Base-by-base conservation (phyloP, 176 grass and related monocot genomes). In the Hordeum vulgare region DNA sequence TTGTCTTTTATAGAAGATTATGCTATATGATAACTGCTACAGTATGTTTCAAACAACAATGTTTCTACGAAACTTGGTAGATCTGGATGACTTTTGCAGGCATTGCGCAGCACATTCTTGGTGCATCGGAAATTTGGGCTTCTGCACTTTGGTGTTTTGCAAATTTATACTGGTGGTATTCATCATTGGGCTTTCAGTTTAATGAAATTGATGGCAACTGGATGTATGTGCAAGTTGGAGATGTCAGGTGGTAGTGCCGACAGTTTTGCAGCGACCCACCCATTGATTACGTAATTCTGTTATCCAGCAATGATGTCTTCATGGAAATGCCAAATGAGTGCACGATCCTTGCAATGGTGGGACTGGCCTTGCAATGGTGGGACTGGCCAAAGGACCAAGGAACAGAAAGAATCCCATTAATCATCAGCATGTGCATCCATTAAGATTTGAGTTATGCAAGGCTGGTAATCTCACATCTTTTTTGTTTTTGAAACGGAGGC, bases 201-300 rank as follows among this genome's bases (percentile, higher is more conserved):
- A 84, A 66, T 59, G 49, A 6, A 39, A 49, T 72, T 66, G 57
- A 44, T 15, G 80, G 33, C 23, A 75, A 64, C 44, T 75, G 77
- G 69, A 75, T 81, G 33, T 18, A 42, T 83, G 36, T 51, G 58
- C 80, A 57, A 64, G 33, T 72, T 88, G 33, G 42, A 83, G 63
- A 34, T 26, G 13, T 73, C 6, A 53, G 49, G 49, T 54, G 49
- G 18, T 17, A 20, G 17, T 54, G 18, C 49, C 49, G 6, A 54
- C 49, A 54, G 15, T 2, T 84, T 58, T 58, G 12, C 36, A 25
- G 69, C 1, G 8, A 42, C 8, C 23, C 56, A 57, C 71, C 39
- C 45, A 10, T 69, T 39, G 57, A 63, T 72, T 41, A 64, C 78
- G 66, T 34, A 56, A 63, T 63, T 83, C 63, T 11, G 64, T 64